Conservation (phyloP, 805 yeast genomes). For the Zygoascus biomembranicola region DNA sequence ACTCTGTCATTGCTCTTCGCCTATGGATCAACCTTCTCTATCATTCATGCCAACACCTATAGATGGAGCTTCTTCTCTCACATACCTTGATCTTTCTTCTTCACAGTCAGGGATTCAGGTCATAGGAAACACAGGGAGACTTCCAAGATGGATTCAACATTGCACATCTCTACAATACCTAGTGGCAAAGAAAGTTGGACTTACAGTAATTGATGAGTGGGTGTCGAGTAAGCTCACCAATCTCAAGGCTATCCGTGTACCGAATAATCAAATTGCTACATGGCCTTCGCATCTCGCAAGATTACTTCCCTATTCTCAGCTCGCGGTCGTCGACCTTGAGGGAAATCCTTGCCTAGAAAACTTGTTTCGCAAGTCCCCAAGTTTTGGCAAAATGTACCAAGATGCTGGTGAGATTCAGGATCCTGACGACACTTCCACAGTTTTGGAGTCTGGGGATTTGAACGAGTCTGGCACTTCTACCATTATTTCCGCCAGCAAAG, state of each 20-base stretch:
- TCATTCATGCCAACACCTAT: not conserved
- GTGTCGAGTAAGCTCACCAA: conserved; percentile 15
- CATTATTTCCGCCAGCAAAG: not conserved
- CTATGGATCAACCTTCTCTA: not conserved
- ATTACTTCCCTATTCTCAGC: conserved; percentile 12
- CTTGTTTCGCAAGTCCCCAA: conserved; percentile 16
- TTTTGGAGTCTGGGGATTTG: not conserved
- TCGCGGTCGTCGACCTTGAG: conserved; percentile 18
- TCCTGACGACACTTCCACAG: conserved; percentile 4
- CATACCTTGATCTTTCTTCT: conserved; percentile 18
- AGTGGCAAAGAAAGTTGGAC: conserved; percentile 18
- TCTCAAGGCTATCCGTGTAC: conserved; percentile 17
- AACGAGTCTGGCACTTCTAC: conserved; percentile 1
- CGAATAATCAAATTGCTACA: conserved; percentile 20
- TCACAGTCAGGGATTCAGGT: conserved; percentile 10
- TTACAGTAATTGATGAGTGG: conserved; percentile 23
- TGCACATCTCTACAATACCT: conserved; percentile 18
- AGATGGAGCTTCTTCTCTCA: conserved; percentile 2
- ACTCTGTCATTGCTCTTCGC: not conserved
- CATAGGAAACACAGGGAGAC: conserved; percentile 19
- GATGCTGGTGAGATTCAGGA: conserved; percentile 3
- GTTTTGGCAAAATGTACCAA: conserved; percentile 13
- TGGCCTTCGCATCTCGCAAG: conserved; percentile 24
- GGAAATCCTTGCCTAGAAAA: conserved; percentile 24
- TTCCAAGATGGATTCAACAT: conserved; percentile 20